Evolutionary conservation across 345 rosid species (phyloP).

Genomic region (Aquilaria malaccensis): DNA sequence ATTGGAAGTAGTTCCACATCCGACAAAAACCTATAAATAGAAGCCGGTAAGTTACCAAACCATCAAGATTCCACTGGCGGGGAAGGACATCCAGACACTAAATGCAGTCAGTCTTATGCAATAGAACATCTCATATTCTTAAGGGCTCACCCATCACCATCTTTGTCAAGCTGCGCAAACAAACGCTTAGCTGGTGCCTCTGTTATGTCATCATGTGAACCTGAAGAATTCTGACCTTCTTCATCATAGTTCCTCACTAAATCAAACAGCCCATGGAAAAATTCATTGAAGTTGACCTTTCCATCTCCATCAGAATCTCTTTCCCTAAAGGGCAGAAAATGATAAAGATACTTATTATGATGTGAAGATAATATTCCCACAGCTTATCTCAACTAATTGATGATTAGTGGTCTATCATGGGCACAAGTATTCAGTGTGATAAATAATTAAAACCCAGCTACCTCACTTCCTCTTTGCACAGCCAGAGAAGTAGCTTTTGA

Average conservation of each 20-base stretch:
- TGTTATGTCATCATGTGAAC: conserved; percentile 46
- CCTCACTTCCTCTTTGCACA: conserved; percentile 97
- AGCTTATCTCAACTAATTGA: neutral
- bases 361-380: neutral
- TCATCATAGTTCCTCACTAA: conserved; percentile 84
- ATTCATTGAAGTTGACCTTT: conserved; percentile 71
- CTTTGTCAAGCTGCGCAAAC: conserved; percentile 84
- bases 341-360: conserved; percentile 12
- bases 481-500: conserved; percentile 66
- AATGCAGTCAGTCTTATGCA: neutral
- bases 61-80: neutral
- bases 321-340: conserved; percentile 43
- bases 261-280: conserved; percentile 88
- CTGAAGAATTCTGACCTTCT: conserved; percentile 57
- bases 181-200: conserved; percentile 71
- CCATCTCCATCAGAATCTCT: conserved; percentile 93
- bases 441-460: conserved; percentile 19
- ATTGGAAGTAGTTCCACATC: conserved; percentile 68
- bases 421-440: neutral
- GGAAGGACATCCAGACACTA: conserved; percentile 10
- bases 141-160: conserved; percentile 68
- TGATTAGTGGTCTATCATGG: neutral
- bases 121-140: neutral
- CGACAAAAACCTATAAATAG: conserved; percentile 47
- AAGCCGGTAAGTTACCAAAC: conserved; percentile 9